phyloP scores from a whole-genome alignment of 345 rosid species.

The Sapria himalayana region DNA sequence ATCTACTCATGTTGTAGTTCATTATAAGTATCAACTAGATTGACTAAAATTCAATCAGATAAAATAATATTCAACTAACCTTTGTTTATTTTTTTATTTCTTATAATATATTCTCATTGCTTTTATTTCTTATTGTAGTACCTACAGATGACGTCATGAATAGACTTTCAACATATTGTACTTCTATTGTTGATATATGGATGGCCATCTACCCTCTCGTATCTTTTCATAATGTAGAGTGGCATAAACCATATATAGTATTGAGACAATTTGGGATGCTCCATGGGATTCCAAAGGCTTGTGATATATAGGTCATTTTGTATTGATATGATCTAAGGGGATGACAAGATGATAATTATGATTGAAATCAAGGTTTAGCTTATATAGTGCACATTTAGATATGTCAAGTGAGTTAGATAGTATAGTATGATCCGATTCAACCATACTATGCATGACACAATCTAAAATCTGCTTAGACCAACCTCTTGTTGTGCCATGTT shows the following conservation, averaged over 20 bases:
- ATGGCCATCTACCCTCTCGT: neutral
- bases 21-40: conserved; percentile 4
- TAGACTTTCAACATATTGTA: neutral
- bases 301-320: too few relatives aligned
- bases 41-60: conserved; percentile 3
- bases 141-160: conserved; percentile 1
- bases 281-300: conserved; percentile 4
- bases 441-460: too few relatives aligned
- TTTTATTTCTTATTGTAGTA: too few relatives aligned
- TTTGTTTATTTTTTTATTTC: too few relatives aligned
- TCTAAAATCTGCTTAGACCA: too few relatives aligned
- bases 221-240: conserved; percentile 5
- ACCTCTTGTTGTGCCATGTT: too few relatives aligned
- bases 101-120: neutral
- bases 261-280: conserved; percentile 4
- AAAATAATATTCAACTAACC: neutral
- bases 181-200: neutral
- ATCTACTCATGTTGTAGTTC: neutral
- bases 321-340: too few relatives aligned
- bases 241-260: conserved; percentile 3
- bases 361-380: too few relatives aligned
- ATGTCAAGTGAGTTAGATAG: too few relatives aligned
- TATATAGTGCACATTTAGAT: too few relatives aligned
- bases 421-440: too few relatives aligned
- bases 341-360: too few relatives aligned